phyloP scores from a whole-genome alignment of 352 stramenopile genomes.

The Globisporangium emineosum region DNA sequence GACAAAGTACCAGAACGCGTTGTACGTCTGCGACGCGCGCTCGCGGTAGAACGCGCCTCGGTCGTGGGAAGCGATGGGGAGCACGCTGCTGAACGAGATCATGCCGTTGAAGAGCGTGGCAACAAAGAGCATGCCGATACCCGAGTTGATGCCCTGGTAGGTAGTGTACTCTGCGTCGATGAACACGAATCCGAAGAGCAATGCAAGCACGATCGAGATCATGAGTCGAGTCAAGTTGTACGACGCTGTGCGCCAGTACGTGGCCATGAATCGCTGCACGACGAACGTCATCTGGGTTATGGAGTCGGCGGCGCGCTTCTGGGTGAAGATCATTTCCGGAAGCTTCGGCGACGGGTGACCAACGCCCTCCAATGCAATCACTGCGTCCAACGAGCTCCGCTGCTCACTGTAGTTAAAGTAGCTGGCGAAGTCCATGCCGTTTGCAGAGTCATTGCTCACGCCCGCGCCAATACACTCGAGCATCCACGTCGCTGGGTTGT shows the following conservation, averaged over 20 bases:
- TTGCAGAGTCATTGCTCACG: slow-evolving; percentile 24
- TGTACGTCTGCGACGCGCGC: slow-evolving; percentile 86
- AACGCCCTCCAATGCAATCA: not conserved
- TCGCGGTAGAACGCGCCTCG: slow-evolving; percentile 88
- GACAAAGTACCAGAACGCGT: slow-evolving; percentile 61
- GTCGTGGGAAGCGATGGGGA: slow-evolving; percentile 79
- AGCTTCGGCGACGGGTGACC: too few relatives aligned
- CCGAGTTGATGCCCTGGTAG: slow-evolving; percentile 46
- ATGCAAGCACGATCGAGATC: slow-evolving; percentile 29
- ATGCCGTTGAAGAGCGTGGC: slow-evolving; percentile 52
- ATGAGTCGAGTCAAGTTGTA: slow-evolving; percentile 82
- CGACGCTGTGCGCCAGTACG: slow-evolving; percentile 85
- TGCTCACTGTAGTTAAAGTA: slow-evolving; percentile 9
- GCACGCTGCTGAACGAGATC: slow-evolving; percentile 58
- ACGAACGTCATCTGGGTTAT: slow-evolving; percentile 2
- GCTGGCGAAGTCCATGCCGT: not conserved
- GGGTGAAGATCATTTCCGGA: not conserved
- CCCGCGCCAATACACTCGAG: slow-evolving; percentile 51
- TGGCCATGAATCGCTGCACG: not conserved
- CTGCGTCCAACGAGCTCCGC: not conserved
- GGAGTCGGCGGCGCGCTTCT: not conserved
- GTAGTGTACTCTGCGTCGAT: slow-evolving; percentile 37
- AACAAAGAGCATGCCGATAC: slow-evolving; percentile 50
- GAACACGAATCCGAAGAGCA: slow-evolving; percentile 46
- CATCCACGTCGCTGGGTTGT: slow-evolving; percentile 88